Evolutionary conservation across 768 basidiomycete species (phyloP), one percentile per base, ranked within the genome.

Genomic region (Phanerochaete sordida): DNA sequence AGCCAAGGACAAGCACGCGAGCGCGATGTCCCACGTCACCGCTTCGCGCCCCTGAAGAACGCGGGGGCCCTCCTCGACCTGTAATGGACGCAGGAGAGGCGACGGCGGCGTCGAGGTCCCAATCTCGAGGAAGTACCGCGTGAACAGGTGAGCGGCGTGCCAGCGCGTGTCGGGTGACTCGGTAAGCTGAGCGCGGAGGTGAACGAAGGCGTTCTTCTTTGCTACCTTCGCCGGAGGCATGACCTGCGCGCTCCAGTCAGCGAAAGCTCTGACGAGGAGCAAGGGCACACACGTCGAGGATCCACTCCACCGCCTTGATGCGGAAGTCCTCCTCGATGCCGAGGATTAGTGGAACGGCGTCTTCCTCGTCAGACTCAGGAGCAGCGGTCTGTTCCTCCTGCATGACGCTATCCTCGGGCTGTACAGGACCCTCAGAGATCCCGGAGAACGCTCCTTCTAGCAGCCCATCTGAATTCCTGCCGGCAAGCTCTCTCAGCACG

Each of bases 61-160:
- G 1, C 56, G 43, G 24, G 45, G 60, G 9, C 52, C 61, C 0
- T 59, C 53, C 21, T 56, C 47, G 2, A 62, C 64, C 2, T 56
- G 21, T 8, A 44, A 30, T 1, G 24, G 50, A 24, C 26, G 6
- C n/a, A 51, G 31, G 11, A 46, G 37, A 12, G 61, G 56, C 7
- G 62, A 52, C 0, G 64, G 57, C 6, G 57, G 16, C 9, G 60
- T 45, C 27, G 60, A 56, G 6, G 68, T 63, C 62, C 75, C 72
- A 0, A 82, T 69, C 26, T 78, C 66, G 30, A 76, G 73, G 64
- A 85, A 81, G 60, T 84, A 88, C 21, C 84, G 77, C 24, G 78
- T 70, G 62, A 88, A 85, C 62, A 88, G 69, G 66, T 84, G 80
- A 0, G 75, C 82, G 0, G 87, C 87, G 58, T 88, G 86, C 63